Conservation (phyloP, 192 early-diverging fungal genomes). For the Pilobolus umbonatus region DNA sequence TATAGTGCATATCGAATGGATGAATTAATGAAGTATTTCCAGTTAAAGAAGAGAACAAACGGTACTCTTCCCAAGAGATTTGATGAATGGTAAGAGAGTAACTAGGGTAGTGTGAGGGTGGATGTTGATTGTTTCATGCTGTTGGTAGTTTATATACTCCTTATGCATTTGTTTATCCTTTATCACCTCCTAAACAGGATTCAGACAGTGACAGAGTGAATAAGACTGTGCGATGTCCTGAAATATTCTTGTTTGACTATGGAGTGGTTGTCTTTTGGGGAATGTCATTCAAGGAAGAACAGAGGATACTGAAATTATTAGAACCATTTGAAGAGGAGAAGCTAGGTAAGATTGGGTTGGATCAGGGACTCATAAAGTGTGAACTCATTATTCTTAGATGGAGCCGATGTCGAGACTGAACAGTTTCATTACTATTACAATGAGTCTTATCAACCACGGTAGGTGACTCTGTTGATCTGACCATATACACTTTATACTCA, state of each 20-base stretch:
- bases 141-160: constrained; percentile 48
- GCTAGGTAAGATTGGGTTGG: constrained; percentile 32
- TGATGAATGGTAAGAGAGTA: constrained; percentile 65
- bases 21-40: constrained; percentile 70
- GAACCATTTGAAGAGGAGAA: constrained; percentile 72
- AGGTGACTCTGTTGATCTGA: constrained; percentile 6
- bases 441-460: constrained; percentile 56
- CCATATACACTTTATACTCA: no score
- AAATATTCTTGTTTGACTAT: constrained; percentile 90
- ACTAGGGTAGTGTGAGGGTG: not conserved
- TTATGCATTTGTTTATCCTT: constrained; percentile 39
- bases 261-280: constrained; percentile 97
- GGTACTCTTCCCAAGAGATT: constrained; percentile 68
- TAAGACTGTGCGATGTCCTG: constrained; percentile 32
- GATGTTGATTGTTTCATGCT: not conserved
- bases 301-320: constrained; percentile 67
- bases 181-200: constrained; percentile 34
- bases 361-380: not conserved
- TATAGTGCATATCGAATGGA: constrained; percentile 66
- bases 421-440: constrained; percentile 80
- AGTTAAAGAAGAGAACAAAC: constrained; percentile 56
- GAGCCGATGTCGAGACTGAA: constrained; percentile 71
- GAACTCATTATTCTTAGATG: constrained; percentile 32
- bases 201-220: not conserved
- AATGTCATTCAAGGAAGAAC: constrained; percentile 80